These are phyloP conservation scores for Ophiostoma ips DNA, from an alignment of 2,329 filamentous ascomycete genomes.

Conservation along the genomic window DNA sequence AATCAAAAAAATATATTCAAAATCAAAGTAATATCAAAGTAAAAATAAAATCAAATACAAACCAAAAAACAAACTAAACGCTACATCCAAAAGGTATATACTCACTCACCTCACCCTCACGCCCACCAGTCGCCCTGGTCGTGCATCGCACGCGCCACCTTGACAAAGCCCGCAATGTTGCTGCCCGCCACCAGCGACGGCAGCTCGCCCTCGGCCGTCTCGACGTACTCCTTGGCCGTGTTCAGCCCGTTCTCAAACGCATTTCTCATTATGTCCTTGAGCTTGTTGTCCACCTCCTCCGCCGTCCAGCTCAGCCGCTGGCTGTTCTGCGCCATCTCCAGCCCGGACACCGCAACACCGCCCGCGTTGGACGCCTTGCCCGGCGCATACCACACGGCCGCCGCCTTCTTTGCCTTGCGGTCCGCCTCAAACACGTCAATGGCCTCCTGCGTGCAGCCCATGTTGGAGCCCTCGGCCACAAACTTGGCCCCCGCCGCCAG, in stretches of 20 bases:
- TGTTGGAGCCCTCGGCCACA: conserved; percentile 95
- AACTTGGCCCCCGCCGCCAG: conserved; percentile 65
- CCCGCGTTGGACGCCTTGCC: conserved; percentile 96
- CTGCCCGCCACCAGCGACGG: conserved; percentile 83
- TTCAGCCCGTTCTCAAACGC: conserved; percentile 82
- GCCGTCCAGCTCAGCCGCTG: conserved; percentile 67
- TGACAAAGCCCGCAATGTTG: conserved; percentile 96
- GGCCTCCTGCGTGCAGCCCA: conserved; percentile 93
- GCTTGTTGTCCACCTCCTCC: conserved; percentile 81
- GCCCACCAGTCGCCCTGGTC: conserved; percentile 92
- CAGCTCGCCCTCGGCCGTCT: conserved; percentile 64
- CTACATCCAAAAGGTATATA: not conserved
- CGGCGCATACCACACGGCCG: conserved; percentile 86
- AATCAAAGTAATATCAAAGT: no score
- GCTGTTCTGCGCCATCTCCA: conserved; percentile 99
- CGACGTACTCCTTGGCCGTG: conserved; percentile 81
- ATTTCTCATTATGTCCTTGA: conserved; percentile 89
- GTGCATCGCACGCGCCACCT: conserved; percentile 88
- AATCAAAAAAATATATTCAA: no score
- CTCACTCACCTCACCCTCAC: no score
- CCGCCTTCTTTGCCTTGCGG: conserved; percentile 50
- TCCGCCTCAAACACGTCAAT: conserved; percentile 83
- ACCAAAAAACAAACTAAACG: not conserved
- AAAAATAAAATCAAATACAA: no score
- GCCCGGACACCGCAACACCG: conserved; percentile 89